Percentiles rank a stretch among this genome's conserved stretches.
phyloP scores from a whole-genome alignment of 2,329 filamentous ascomycete genomes.

The Colletotrichum kahawae region DNA sequence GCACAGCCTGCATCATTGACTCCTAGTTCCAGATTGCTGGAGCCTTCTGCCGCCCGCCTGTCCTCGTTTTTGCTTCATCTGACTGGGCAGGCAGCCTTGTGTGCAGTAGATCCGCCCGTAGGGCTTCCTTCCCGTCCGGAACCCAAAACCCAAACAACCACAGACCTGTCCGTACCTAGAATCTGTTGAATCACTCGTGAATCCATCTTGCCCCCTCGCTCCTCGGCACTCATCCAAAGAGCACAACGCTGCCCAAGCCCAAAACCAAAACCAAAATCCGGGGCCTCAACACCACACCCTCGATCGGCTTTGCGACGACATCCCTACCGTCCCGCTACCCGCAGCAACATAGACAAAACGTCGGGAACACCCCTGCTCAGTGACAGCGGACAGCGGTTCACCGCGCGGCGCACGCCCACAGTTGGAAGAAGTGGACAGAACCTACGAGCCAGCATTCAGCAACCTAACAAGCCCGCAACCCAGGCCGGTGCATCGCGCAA shows the following conservation, averaged over 20 bases:
- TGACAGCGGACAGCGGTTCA: slow-evolving; percentile 4
- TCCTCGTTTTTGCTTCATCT: neutral
- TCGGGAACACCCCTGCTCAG: slow-evolving; percentile 13
- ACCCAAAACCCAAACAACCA: neutral
- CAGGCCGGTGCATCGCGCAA: neutral
- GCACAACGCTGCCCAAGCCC: neutral
- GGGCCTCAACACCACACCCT: slow-evolving; percentile 3
- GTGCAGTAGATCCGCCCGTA: neutral
- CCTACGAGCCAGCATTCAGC: neutral
- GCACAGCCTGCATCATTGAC: neutral
- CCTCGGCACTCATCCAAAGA: neutral
- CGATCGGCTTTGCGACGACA: slow-evolving; percentile 10
- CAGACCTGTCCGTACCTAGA: neutral
- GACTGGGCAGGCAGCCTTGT: neutral
- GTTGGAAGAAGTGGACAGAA: slow-evolving; percentile 3
- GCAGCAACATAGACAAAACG: slow-evolving; percentile 17
- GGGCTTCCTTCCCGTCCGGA: neutral
- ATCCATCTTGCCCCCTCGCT: neutral
- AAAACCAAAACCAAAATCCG: neutral
- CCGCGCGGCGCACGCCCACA: slow-evolving; percentile 8
- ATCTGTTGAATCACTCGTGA: neutral
- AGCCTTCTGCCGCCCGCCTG: neutral
- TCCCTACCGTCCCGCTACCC: slow-evolving; percentile 20
- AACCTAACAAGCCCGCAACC: neutral
- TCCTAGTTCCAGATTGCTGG: slow-evolving; percentile 3